phyloP scores from a whole-genome alignment of 768 basidiomycete genomes.

The Mycena sanguinolenta region DNA sequence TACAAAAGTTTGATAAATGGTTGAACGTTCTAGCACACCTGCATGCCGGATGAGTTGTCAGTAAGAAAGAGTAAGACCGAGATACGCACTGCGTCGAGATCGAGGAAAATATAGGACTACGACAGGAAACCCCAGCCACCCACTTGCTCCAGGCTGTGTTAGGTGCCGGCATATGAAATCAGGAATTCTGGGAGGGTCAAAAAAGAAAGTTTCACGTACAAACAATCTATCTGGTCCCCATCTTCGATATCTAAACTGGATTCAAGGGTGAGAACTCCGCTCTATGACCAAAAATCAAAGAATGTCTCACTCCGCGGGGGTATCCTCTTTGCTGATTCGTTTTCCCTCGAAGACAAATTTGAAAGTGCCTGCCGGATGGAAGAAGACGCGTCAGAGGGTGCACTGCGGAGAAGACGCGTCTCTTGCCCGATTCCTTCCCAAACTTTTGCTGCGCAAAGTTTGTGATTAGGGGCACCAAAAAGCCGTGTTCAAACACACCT shows the following conservation, averaged over 20 bases:
- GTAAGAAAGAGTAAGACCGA: neutral
- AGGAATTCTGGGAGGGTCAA: neutral
- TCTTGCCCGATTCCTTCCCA: constrained; percentile 66
- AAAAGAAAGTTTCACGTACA: constrained; percentile 18
- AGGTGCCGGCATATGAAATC: neutral
- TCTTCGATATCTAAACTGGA: constrained; percentile 70
- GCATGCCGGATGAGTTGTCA: neutral
- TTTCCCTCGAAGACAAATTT: constrained; percentile 71
- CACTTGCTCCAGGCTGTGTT: constrained; percentile 33
- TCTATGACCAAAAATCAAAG: neutral
- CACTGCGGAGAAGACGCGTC: constrained; percentile 12
- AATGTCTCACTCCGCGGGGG: constrained; percentile 64
- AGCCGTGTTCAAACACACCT: constrained; percentile 57
- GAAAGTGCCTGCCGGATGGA: constrained; percentile 63
- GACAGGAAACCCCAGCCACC: constrained; percentile 12
- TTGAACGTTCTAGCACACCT: constrained; percentile 9
- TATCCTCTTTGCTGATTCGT: constrained; percentile 61
- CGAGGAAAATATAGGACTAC: neutral
- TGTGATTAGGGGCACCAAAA: neutral
- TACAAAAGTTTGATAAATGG: constrained; percentile 26
- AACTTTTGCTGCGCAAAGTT: constrained; percentile 61
- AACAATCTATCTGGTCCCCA: constrained; percentile 68
- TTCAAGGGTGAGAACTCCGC: constrained; percentile 2
- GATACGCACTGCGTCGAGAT: constrained; percentile 9
- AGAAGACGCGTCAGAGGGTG: constrained; percentile 7